These are phyloP conservation scores for Periconia macrospinosa DNA, from an alignment of 2,329 filamentous ascomycete species.

Conservation along the genomic window DNA sequence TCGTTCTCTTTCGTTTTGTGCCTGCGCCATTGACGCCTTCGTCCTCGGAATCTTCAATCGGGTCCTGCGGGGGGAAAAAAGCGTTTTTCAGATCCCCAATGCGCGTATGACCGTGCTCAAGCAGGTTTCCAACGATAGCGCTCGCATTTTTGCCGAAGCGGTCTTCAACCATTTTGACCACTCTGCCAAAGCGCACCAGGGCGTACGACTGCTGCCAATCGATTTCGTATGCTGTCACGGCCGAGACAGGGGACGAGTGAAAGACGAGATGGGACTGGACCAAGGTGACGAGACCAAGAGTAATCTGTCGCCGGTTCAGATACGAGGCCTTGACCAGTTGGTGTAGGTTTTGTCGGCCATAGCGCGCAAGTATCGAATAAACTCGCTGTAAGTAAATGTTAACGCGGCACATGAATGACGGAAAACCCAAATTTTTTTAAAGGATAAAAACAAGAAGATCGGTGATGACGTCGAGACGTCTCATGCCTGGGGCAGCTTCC, in stretches of 20 bases:
- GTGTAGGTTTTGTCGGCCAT: conserved; percentile 73
- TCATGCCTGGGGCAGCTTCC: background rate
- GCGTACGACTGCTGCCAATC: conserved; percentile 80
- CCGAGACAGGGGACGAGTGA: conserved; percentile 67
- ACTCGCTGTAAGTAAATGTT: conserved; percentile 65
- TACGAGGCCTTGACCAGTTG: conserved; percentile 73
- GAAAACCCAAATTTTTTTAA: too few relatives aligned
- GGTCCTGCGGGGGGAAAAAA: conserved; percentile 49
- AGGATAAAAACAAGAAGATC: background rate
- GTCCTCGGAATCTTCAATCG: conserved; percentile 35
- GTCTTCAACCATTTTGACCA: conserved; percentile 73
- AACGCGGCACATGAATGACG: background rate
- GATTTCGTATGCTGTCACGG: conserved; percentile 77
- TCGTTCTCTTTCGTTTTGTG: conserved; percentile 23
- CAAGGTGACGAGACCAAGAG: conserved; percentile 79
- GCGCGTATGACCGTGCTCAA: conserved; percentile 76
- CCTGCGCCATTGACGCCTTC: conserved; percentile 25
- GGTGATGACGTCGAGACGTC: background rate
- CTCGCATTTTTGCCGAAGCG: conserved; percentile 75
- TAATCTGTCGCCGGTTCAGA: conserved; percentile 73
- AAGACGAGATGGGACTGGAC: conserved; percentile 86
- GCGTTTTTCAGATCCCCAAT: conserved; percentile 70
- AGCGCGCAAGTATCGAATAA: conserved; percentile 74
- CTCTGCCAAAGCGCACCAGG: conserved; percentile 78
- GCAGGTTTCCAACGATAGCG: conserved; percentile 72